Base-by-base conservation (phyloP, 306 rosid species). In the Astragalus membranaceus region DNA sequence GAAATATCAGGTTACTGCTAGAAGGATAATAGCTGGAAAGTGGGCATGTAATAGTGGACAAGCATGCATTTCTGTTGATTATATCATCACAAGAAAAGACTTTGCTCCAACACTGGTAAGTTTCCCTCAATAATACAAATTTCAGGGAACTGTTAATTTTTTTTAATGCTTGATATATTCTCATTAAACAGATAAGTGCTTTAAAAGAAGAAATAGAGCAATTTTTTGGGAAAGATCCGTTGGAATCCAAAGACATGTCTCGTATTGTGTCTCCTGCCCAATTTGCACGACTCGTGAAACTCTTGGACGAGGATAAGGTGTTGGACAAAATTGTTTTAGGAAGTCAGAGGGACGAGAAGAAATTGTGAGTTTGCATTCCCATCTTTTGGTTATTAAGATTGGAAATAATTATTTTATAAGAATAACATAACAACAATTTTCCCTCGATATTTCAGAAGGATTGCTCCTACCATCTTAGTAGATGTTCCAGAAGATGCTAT, bases 1-100 rank as follows among this genome's bases (percentile, higher is more conserved):
- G 52, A 61, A 65, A 43, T 49, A 54, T 62, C 80, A 91, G 97
- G 91, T 88, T 17, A 78, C 92, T 67, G 86, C 79, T 10, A 78
- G 92, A 80, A 85, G 97, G 73, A 86, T 91, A 71, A 79, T 91
- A 52, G 82, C 82, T 55, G 92, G 96, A 23, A 91, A 91, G 69
- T 91, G 96, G 97, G 96, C 89, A 53, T 74, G 82, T 59, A 91
- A 91, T 64, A 82, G 74, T 67, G 97, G 97, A 69, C 97, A 91
- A 87, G 91, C 92, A 51, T 91, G 97, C 78, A 86, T 91, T 33
- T 84, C 76, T 57, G 85, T 88, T 43, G 97, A 91, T 79, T 85
- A 91, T 32, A 80, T 91, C 67, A 88, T 91, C 73, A 91, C 96
- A 20, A 86, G 82, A 47, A 88, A 75, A 78, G 87, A 86, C 11